phyloP scores from a whole-genome alignment of 768 basidiomycete genomes.

The Pilatotrama ljubarskyi region DNA sequence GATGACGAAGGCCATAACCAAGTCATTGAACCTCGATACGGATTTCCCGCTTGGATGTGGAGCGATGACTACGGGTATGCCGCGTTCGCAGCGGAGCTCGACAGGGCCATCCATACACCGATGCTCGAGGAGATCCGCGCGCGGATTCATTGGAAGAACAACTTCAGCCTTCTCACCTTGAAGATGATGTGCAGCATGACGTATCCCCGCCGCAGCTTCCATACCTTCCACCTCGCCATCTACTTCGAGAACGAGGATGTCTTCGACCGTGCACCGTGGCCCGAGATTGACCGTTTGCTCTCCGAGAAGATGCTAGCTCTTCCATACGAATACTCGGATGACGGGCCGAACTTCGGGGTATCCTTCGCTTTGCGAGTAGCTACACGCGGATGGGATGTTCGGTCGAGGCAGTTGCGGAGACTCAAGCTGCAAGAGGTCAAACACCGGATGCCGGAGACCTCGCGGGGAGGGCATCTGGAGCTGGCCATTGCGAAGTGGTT shows the following conservation, averaged over 20 bases:
- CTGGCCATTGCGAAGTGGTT: too few relatives aligned
- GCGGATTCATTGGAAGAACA: conserved; percentile 3
- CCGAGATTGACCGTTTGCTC: conserved; percentile 1
- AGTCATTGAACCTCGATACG: not conserved
- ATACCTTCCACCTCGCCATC: not conserved
- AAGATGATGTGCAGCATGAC: conserved; percentile 2
- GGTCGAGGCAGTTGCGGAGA: too few relatives aligned
- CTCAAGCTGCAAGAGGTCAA: too few relatives aligned
- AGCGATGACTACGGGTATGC: not conserved
- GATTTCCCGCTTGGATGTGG: not conserved
- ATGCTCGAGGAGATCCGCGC: conserved; percentile 3
- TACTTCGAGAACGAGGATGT: not conserved
- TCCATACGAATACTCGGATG: too few relatives aligned
- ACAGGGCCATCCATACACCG: not conserved
- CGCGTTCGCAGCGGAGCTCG: not conserved
- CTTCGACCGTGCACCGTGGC: conserved; percentile 1
- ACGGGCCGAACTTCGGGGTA: too few relatives aligned
- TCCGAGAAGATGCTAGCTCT: too few relatives aligned
- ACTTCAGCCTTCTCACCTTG: conserved; percentile 3
- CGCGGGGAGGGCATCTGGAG: too few relatives aligned
- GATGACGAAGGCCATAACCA: not conserved
- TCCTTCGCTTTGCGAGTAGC: too few relatives aligned
- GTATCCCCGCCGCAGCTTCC: not conserved
- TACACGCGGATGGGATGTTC: too few relatives aligned
- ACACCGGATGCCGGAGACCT: too few relatives aligned